Conservation (phyloP, 179 eudicot genomes). For the Gypsophila paniculata region DNA sequence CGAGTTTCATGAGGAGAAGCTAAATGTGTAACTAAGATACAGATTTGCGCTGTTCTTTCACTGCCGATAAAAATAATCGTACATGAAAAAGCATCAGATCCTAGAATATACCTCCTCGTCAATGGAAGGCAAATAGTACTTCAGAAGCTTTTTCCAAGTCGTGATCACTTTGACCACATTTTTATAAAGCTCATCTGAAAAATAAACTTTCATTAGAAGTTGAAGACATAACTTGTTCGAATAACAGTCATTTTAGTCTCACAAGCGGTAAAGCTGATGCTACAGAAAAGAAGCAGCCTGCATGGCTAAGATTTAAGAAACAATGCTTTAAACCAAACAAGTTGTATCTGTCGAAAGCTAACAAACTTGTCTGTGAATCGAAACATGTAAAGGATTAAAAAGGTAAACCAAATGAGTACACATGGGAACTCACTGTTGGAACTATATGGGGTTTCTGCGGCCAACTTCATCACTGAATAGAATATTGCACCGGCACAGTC, state of each 20-base stretch:
- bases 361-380: neutral
- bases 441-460: conserved; percentile 52
- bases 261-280: conserved; percentile 3
- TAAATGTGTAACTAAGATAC: neutral
- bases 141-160: conserved; percentile 64
- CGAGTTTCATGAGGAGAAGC: neutral
- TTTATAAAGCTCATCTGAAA: conserved; percentile 51
- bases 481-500: conserved; percentile 92
- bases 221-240: neutral
- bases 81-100: neutral
- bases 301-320: neutral
- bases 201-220: conserved; percentile 6
- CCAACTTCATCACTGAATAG: conserved; percentile 77
- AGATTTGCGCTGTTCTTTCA: neutral
- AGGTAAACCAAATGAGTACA: neutral
- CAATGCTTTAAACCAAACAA: neutral
- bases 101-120: conserved; percentile 68
- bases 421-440: conserved; percentile 52
- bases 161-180: conserved; percentile 42
- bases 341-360: neutral
- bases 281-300: neutral
- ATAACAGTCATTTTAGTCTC: neutral
- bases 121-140: conserved; percentile 55
- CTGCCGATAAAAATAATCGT: neutral
- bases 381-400: neutral